Conservation (phyloP, 2,329 filamentous ascomycete species). For the Xylaria sp. region DNA sequence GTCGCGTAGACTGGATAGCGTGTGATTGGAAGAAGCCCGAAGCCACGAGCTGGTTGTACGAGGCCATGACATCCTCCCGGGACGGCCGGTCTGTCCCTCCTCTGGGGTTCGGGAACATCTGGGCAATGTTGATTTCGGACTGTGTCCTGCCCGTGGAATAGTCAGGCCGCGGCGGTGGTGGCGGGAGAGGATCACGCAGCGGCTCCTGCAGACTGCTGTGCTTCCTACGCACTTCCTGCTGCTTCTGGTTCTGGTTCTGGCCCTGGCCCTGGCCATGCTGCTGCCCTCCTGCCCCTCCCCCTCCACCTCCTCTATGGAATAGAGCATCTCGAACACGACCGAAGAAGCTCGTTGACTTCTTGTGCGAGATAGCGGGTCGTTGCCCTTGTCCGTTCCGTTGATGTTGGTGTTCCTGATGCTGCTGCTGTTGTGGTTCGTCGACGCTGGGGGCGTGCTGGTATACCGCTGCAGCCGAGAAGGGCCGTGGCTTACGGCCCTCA, state of each 20-base stretch:
- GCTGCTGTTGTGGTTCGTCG: conserved; percentile 8
- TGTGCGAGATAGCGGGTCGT: conserved; percentile 40
- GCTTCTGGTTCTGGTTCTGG: conserved; percentile 24
- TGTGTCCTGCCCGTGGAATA: conserved; percentile 42
- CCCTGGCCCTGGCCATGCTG: conserved; percentile 19
- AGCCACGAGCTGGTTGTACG: conserved; percentile 66
- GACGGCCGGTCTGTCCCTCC: conserved; percentile 47
- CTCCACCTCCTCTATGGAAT: conserved; percentile 35
- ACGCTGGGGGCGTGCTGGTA: conserved; percentile 2
- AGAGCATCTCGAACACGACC: conserved; percentile 48
- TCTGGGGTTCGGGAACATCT: conserved; percentile 38
- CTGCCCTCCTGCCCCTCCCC: too few relatives aligned
- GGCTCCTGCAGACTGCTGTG: conserved; percentile 49
- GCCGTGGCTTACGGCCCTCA: conserved; percentile 35
- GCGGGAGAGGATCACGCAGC: conserved; percentile 32
- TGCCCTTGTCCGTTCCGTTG: conserved; percentile 24
- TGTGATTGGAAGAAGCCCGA: conserved; percentile 69
- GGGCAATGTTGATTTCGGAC: conserved; percentile 42
- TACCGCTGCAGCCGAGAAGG: conserved; percentile 40
- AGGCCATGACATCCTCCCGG: conserved; percentile 65
- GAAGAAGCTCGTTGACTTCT: conserved; percentile 49
- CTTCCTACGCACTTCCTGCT: conserved; percentile 43
- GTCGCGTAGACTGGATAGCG: conserved; percentile 67
- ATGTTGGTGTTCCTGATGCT: not conserved
- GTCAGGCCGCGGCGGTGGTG: conserved; percentile 35